These are phyloP conservation scores for Penicillium occitanis DNA, from an alignment of 2,329 filamentous ascomycete genomes.

Conservation along the genomic window DNA sequence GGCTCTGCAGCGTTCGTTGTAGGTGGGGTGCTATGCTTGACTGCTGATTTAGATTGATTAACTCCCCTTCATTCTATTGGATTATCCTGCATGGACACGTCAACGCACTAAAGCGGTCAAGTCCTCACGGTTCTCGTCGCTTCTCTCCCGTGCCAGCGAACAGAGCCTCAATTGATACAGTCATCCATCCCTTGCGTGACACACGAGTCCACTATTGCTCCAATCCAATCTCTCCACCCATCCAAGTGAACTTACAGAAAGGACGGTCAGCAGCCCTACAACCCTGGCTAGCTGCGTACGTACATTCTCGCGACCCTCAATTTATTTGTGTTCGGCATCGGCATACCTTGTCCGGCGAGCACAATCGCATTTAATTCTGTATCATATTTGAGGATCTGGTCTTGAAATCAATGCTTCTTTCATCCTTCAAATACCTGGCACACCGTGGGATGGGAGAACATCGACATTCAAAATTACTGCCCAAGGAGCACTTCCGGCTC, in stretches of 20 bases:
- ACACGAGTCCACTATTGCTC: not conserved
- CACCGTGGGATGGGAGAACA: not conserved
- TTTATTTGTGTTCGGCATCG: constrained; percentile 9
- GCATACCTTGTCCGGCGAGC: not conserved
- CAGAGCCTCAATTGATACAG: constrained; percentile 19
- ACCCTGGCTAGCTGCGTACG: not conserved
- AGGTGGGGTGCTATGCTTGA: constrained; percentile 3
- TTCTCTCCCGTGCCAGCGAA: constrained; percentile 1
- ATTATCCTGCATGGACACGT: constrained; percentile 29
- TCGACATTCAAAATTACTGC: not conserved
- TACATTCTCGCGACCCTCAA: not conserved
- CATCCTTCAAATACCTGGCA: not conserved
- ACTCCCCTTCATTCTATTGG: constrained; percentile 24
- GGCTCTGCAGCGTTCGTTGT: not conserved
- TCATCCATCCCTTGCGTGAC: constrained; percentile 10
- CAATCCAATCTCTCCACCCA: not conserved
- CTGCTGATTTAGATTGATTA: constrained; percentile 11
- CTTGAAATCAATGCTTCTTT: constrained; percentile 3
- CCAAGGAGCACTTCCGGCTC: not conserved
- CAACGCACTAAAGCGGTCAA: constrained; percentile 26
- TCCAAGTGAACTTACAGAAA: not conserved
- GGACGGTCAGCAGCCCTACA: constrained; percentile 13
- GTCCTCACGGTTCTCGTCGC: constrained; percentile 7
- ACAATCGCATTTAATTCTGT: not conserved
- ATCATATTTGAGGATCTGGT: not conserved